A percentile compares a stretch with the other conserved stretches of the same genome.
Conservation (phyloP, 1,284 basidiomycete genomes). For the Ganoderma lucidum region DNA sequence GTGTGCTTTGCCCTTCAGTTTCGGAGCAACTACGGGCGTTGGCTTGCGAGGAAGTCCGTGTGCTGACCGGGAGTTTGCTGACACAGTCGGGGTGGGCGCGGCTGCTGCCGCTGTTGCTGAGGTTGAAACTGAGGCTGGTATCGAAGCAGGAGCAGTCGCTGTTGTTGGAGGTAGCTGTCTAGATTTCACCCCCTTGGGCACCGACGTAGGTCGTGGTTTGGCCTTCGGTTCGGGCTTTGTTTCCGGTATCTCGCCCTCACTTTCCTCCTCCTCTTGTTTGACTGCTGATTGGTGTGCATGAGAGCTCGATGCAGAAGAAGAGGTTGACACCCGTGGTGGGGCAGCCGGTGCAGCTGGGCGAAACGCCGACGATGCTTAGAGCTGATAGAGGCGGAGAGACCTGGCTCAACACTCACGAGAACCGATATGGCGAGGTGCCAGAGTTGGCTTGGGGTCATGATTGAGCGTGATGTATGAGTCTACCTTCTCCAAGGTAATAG, state of each 20-base stretch:
- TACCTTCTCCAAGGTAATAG: conserved; percentile 76
- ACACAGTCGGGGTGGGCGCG: neutral
- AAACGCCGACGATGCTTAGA: conserved; percentile 6
- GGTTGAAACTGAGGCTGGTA: neutral
- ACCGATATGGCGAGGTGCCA: conserved; percentile 46
- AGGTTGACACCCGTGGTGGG: conserved; percentile 31
- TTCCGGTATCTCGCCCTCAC: conserved; percentile 40
- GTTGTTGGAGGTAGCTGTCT: neutral
- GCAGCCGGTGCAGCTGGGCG: conserved; percentile 28
- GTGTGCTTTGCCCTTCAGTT: conserved; percentile 6
- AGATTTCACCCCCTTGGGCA: neutral
- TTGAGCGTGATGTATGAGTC: conserved; percentile 67
- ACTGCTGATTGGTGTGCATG: conserved; percentile 32
- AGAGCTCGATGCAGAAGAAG: conserved; percentile 31
- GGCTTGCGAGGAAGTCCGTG: conserved; percentile 24
- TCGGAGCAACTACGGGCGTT: conserved; percentile 5
- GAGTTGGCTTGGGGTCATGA: conserved; percentile 55
- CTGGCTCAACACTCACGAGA: conserved; percentile 50
- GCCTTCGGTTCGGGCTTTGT: conserved; percentile 17
- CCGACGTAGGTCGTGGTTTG: conserved; percentile 20
- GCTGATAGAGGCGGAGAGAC: conserved; percentile 3
- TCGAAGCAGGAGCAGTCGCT: neutral
- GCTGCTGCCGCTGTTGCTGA: conserved; percentile 9
- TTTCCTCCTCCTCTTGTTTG: conserved; percentile 49
- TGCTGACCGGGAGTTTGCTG: neutral